Base-by-base conservation (phyloP, 1,284 basidiomycete genomes). In the Anthracocystis setariae region DNA sequence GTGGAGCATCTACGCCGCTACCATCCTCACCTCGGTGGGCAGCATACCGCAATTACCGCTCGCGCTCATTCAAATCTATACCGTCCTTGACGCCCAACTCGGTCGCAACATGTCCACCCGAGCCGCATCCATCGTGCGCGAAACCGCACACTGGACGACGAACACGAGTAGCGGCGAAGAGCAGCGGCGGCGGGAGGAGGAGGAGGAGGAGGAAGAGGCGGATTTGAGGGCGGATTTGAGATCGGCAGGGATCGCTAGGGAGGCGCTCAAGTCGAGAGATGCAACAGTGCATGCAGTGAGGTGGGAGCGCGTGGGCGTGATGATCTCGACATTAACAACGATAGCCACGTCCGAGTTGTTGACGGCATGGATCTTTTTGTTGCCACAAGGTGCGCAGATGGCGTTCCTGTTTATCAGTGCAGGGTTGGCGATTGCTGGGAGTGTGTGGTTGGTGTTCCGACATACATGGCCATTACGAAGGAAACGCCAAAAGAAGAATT, bases 11-110 rank as follows among this genome's bases (percentile, higher is more conserved):
- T 63, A 57, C 29, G 35, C 39, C 7, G 48, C 61, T 7, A 57
- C 61, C 3, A 24, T 27, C 8, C 49, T 57, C 4, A 57, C 61
- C 2, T 52, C 37, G 23, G 32, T 44, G 1, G 61, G 61, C 0
- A 63, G 53, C 45, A 56, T 45, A 5, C 61, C 61, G 32, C 61
- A 63, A 39, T 53, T 63, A 3, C 61, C 61, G 3, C 61, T 63
- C n/a, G 61, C 61, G 7, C 49, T 63, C 24, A 23, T 57, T 13
- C 54, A 64, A 54, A 57, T 57, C 25, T 64, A 49, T 35, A 64
- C 54, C 1, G 54, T 57, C 4, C 39, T 64, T 1, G 61, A 64
- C 20, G 40, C 27, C 2, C 49, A 64, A 18, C 46, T 63, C 12
- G 61, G 49, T 1, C 27, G 58, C 20, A 48, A 32, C 25, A 18